Conservation (phyloP, 352 stramenopile genomes). For the Phytophthora boehmeriae region DNA sequence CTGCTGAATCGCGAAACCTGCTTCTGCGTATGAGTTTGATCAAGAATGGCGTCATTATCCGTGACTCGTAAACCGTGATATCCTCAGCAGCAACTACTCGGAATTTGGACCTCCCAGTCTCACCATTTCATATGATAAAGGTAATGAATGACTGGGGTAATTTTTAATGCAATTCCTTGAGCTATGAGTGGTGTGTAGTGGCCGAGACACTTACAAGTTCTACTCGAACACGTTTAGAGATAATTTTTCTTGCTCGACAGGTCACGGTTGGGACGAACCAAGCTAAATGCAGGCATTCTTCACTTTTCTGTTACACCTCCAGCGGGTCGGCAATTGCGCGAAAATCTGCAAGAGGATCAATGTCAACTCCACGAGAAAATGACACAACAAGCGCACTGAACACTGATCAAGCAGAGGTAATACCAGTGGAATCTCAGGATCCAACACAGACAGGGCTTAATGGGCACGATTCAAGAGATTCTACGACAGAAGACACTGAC, state of each 20-base stretch:
- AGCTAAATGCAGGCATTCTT: not conserved
- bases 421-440: conserved; percentile 36
- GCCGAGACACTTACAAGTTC: not conserved
- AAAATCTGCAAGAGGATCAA: not conserved
- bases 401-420: not conserved
- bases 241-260: not conserved
- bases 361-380: not conserved
- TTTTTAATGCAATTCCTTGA: not conserved
- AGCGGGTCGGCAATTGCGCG: not conserved
- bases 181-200: not conserved
- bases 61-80: conserved; percentile 49
- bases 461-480: conserved; percentile 26
- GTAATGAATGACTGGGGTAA: conserved; percentile 6
- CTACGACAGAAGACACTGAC: not conserved
- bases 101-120: not conserved
- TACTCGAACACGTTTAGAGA: not conserved
- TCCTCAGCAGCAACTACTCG: not conserved
- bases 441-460: conserved; percentile 57
- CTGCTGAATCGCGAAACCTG: conserved; percentile 79
- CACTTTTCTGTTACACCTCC: not conserved
- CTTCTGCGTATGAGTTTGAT: conserved; percentile 87
- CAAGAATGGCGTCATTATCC: conserved; percentile 86
- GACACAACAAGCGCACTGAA: not conserved
- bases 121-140: no score
- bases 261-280: not conserved